Base-by-base conservation (phyloP, 495 filamentous ascomycete species). In the Aspergillus ellipticus region DNA sequence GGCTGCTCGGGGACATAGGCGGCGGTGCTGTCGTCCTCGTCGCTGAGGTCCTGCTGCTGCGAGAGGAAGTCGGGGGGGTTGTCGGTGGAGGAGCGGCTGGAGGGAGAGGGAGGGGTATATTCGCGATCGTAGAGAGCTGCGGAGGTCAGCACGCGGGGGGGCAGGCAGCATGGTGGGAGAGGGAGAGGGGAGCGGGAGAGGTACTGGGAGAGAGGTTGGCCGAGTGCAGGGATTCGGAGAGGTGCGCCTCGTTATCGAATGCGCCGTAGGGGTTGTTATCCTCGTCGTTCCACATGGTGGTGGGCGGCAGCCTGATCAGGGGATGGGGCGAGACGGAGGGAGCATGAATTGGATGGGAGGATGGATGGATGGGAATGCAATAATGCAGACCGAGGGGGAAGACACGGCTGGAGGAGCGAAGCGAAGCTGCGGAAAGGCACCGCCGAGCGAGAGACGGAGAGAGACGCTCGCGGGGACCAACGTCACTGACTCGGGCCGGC, bases 241-340 rank as follows among this genome's bases (percentile, higher is more conserved):
- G 74, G 64, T 83, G 82, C 45, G 89, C 88, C 67, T 94, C 88
- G 59, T 88, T 86, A 68, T 92, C 88, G 76, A 92, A 94, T 70
- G 88, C 89, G 59, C 89, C 90, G 67, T 96, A 96, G 9, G 91
- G 91, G 63, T 96, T 96, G 72, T 96, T 96, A 67, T 89, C 86
- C 72, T 96, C 91, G 77, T 95, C 91, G 80, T 96, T 92, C 91
- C 75, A 78, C 75, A 78, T 78, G 52, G 51, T 68, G 49, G 42
- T 66, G 53, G 51, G 55, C 55, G 57, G 57, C 55, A 62, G 63
- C 59, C 63, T 57, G 48, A 43, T 49, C 47, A 49, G 56, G 50
- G 46, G 19, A 24, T 37, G 33, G 11, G 4, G 16, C 28, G 17
- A 28, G 49, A 51, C 41, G 52, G 33, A 49, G 11, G 8, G 29